These are phyloP conservation scores for Colletotrichum sidae DNA, from an alignment of 2,329 filamentous ascomycete species.

Conservation along the genomic window DNA sequence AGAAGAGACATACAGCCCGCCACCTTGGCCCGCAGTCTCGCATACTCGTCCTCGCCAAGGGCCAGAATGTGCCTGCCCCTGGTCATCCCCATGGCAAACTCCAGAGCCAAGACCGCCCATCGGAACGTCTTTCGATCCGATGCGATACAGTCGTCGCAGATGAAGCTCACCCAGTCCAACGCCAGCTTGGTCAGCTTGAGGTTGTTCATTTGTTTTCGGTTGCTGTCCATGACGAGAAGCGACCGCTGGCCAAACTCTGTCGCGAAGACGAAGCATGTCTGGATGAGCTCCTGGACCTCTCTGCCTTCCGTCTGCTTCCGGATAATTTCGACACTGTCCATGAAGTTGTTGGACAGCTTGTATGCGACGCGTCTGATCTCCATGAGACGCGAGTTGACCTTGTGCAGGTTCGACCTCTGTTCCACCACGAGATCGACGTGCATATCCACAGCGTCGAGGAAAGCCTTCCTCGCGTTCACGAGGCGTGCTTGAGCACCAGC, in stretches of 20 bases:
- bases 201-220: conserved; percentile 96
- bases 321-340: conserved; percentile 97
- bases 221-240: conserved; percentile 94
- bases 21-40: conserved; percentile 84
- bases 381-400: conserved; percentile 90
- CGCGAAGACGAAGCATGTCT: conserved; percentile 98
- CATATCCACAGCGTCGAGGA: conserved; percentile 82
- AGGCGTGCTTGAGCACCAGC: conserved; percentile 86
- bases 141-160: conserved; percentile 95
- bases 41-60: conserved; percentile 89
- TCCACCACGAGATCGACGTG: conserved; percentile 92
- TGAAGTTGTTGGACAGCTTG: conserved; percentile 96
- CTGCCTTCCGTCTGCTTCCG: conserved; percentile 84
- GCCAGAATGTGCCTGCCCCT: conserved; percentile 92
- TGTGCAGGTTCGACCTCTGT: conserved; percentile 90
- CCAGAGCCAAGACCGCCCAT: conserved; percentile 94
- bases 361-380: conserved; percentile 97
- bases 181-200: conserved; percentile 93
- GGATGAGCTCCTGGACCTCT: conserved; percentile 94
- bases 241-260: conserved; percentile 98
- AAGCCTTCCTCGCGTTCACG: conserved; percentile 80
- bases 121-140: conserved; percentile 96
- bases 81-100: conserved; percentile 98
- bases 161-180: conserved; percentile 97
- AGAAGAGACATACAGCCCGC: conserved; percentile 97